phyloP scores from a whole-genome alignment of 208 protist species.

The Trypanosomatidae sp. region DNA sequence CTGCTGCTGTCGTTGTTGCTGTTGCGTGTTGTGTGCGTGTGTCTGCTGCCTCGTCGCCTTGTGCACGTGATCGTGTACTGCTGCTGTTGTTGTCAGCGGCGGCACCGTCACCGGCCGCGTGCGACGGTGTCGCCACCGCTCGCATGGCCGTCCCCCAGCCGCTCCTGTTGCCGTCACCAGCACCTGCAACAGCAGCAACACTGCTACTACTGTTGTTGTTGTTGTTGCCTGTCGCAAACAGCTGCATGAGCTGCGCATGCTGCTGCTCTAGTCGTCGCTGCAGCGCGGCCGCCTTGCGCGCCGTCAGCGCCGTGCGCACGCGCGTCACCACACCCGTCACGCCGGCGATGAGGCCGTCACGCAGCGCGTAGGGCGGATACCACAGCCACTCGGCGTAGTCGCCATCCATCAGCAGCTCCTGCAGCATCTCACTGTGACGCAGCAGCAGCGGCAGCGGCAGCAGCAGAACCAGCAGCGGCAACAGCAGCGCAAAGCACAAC shows the following conservation, averaged over 20 bases:
- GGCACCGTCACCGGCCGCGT: too few relatives aligned
- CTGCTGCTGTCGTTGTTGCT: too few relatives aligned
- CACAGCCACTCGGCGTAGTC: constrained; percentile 43
- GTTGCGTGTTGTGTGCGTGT: too few relatives aligned
- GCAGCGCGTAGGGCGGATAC: constrained; percentile 19
- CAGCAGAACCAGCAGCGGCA: constrained; percentile 42
- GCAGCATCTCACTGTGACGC: constrained; percentile 20
- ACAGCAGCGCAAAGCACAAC: constrained; percentile 23
- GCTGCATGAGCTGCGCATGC: constrained; percentile 2
- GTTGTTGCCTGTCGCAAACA: background rate
- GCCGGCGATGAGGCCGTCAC: constrained; percentile 9
- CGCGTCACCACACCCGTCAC: constrained; percentile 1
- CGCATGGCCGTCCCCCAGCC: too few relatives aligned
- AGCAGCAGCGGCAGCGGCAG: constrained; percentile 32
- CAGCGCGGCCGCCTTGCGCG: constrained; percentile 2
- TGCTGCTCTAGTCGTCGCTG: constrained; percentile 9
- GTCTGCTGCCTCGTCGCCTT: too few relatives aligned
- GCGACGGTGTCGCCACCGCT: too few relatives aligned
- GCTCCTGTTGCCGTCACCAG: too few relatives aligned
- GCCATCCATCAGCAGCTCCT: constrained; percentile 22
- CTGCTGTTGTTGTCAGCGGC: too few relatives aligned
- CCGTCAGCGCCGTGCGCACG: constrained; percentile 7
- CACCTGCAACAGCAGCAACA: too few relatives aligned
- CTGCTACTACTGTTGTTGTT: too few relatives aligned
- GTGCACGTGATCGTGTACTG: too few relatives aligned